phyloP scores from a whole-genome alignment of 2,329 filamentous ascomycete species.

The Phaeosphaeria sp. region DNA sequence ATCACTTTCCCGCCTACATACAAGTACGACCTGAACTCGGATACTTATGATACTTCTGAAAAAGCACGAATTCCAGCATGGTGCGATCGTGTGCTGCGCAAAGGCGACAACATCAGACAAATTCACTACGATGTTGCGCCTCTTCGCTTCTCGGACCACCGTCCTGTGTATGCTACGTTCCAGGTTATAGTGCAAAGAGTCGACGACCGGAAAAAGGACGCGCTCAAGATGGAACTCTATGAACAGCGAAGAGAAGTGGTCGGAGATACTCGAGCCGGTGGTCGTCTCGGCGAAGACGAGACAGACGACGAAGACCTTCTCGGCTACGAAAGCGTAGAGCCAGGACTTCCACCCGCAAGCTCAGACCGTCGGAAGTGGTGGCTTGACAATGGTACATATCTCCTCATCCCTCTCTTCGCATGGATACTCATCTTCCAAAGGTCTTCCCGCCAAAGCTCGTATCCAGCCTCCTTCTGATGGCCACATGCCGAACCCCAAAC shows the following conservation, averaged over 20 bases:
- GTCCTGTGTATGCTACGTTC: slow-evolving; percentile 92
- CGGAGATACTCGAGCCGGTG: slow-evolving; percentile 66
- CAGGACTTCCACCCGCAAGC: slow-evolving; percentile 71
- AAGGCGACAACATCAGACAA: slow-evolving; percentile 83
- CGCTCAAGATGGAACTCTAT: slow-evolving; percentile 78
- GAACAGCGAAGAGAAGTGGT: slow-evolving; percentile 69
- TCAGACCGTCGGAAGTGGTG: slow-evolving; percentile 70
- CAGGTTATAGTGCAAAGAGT: slow-evolving; percentile 82
- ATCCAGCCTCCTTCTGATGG: slow-evolving; percentile 69
- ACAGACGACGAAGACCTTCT: slow-evolving; percentile 80
- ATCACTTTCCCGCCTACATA: slow-evolving; percentile 94
- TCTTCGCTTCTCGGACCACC: slow-evolving; percentile 89
- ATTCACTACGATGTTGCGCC: slow-evolving; percentile 82
- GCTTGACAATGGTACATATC: slow-evolving; percentile 66
- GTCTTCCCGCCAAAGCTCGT: slow-evolving; percentile 75
- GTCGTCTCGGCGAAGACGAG: slow-evolving; percentile 58
- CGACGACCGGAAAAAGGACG: slow-evolving; percentile 74
- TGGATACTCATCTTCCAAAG: slow-evolving; percentile 47
- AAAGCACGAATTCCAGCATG: slow-evolving; percentile 95
- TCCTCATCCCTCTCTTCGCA: slow-evolving; percentile 53
- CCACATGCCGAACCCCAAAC: slow-evolving; percentile 72
- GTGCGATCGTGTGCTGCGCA: slow-evolving; percentile 92
- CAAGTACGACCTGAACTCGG: slow-evolving; percentile 88
- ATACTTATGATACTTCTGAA: slow-evolving; percentile 92
- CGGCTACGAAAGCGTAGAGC: slow-evolving; percentile 82